Conservation (phyloP, 2,329 filamentous ascomycete species). For the Ceratocystis papillata region DNA sequence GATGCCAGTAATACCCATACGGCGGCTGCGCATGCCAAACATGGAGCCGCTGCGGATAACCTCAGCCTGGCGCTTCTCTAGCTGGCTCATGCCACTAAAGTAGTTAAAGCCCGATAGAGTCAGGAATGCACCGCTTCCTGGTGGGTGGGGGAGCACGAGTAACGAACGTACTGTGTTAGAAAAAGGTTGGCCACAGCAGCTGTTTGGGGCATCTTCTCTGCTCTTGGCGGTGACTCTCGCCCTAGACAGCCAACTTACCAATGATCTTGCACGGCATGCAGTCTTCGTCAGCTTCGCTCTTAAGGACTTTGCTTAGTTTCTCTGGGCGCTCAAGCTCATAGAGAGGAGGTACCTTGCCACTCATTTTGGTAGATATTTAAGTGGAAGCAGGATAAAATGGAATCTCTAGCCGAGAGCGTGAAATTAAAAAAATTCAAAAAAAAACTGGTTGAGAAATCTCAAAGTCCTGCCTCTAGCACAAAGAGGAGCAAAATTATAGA, state of each 20-base stretch:
- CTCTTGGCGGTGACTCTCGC: neutral
- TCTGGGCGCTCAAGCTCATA: constrained; percentile 50
- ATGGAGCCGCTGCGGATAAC: constrained; percentile 59
- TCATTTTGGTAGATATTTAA: constrained; percentile 8
- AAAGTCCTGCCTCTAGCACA: neutral
- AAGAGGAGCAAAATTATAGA: neutral
- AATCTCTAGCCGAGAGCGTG: neutral
- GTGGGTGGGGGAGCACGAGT: neutral
- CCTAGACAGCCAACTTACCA: constrained; percentile 41
- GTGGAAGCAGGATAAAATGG: too few species aligned
- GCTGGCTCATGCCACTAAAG: constrained; percentile 59
- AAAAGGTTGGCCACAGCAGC: neutral
- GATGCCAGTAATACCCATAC: constrained; percentile 54
- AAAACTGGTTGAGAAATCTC: neutral
- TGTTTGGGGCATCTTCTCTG: neutral
- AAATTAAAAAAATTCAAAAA: neutral
- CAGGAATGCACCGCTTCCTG: constrained; percentile 64
- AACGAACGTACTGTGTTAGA: constrained; percentile 16
- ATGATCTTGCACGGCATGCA: constrained; percentile 61
- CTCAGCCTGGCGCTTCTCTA: constrained; percentile 52
- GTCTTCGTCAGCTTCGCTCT: constrained; percentile 49
- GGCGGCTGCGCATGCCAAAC: constrained; percentile 62
- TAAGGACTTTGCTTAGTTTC: constrained; percentile 48
- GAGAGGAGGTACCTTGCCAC: constrained; percentile 36
- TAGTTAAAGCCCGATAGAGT: constrained; percentile 70